phyloP scores from a whole-genome alignment of 345 rosid species.

The Bruguiera sexangula region DNA sequence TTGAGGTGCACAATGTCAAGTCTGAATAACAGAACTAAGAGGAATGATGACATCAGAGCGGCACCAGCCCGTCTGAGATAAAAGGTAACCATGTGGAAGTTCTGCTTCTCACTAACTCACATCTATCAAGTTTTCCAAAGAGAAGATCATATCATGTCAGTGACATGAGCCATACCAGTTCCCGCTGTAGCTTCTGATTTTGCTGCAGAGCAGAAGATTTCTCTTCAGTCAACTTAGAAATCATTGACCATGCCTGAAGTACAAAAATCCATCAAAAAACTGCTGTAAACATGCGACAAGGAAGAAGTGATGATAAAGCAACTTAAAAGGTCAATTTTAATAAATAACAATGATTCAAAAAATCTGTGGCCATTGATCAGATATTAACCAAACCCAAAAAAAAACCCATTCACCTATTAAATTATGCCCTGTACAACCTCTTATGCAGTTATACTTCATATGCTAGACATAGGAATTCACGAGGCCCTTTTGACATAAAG shows the following conservation, averaged over 20 bases:
- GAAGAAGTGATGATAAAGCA: too few species aligned
- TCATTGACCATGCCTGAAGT: slow-evolving; percentile 64
- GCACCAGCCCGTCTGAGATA: background rate
- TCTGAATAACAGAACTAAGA: background rate
- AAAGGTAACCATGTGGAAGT: background rate
- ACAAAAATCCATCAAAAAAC: slow-evolving; percentile 14
- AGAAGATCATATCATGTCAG: background rate
- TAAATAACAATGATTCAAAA: too few species aligned
- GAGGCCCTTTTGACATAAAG: too few species aligned
- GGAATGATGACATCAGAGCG: background rate
- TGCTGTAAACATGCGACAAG: background rate
- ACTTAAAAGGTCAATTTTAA: too few species aligned
- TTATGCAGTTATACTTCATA: too few species aligned
- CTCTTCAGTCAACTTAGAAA: slow-evolving; percentile 73
- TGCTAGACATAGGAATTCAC: too few species aligned
- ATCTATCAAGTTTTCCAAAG: background rate
- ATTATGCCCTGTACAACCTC: too few species aligned
- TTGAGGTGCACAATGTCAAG: background rate
- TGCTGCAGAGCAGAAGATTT: slow-evolving; percentile 57
- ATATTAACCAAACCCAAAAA: too few species aligned
- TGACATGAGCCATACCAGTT: slow-evolving; percentile 53
- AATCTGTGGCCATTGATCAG: too few species aligned
- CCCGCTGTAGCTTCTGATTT: slow-evolving; percentile 55
- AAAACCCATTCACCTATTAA: too few species aligned
- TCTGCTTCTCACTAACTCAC: too few species aligned